Evolutionary conservation across 306 rosid genomes (phyloP).

Genomic region (Geum urbanum): DNA sequence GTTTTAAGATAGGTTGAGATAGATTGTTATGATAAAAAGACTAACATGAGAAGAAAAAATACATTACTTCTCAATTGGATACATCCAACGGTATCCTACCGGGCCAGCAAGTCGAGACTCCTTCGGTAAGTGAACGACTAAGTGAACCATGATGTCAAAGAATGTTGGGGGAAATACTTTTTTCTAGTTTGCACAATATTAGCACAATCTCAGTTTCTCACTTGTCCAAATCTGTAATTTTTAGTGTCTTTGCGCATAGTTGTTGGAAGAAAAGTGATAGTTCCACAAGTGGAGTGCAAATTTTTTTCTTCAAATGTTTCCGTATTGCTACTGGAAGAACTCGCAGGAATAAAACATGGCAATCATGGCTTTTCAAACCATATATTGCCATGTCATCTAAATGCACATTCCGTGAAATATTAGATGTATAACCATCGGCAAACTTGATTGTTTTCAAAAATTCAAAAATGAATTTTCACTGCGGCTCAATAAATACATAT

Average conservation of each 20-base stretch:
- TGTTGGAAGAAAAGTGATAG: constrained; percentile 7
- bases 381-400: not conserved
- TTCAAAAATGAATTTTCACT: too few species aligned
- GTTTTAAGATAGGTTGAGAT: too few species aligned
- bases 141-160: constrained; percentile 12
- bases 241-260: not conserved
- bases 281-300: not conserved
- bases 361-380: not conserved
- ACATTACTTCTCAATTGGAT: not conserved
- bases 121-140: not conserved
- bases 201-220: not conserved
- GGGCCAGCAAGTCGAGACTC: constrained; percentile 2
- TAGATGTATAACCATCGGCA: not conserved
- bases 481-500: too few species aligned
- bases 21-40: too few species aligned
- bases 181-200: constrained; percentile 17
- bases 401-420: not conserved
- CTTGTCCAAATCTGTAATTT: not conserved
- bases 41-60: not conserved
- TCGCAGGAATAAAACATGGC: not conserved
- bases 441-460: not conserved
- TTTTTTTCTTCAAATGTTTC: not conserved
- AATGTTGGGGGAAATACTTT: not conserved
- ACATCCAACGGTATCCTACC: not conserved
- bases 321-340: not conserved